Conservation (phyloP, 2,329 filamentous ascomycete species). For the Macrophomina tecta region DNA sequence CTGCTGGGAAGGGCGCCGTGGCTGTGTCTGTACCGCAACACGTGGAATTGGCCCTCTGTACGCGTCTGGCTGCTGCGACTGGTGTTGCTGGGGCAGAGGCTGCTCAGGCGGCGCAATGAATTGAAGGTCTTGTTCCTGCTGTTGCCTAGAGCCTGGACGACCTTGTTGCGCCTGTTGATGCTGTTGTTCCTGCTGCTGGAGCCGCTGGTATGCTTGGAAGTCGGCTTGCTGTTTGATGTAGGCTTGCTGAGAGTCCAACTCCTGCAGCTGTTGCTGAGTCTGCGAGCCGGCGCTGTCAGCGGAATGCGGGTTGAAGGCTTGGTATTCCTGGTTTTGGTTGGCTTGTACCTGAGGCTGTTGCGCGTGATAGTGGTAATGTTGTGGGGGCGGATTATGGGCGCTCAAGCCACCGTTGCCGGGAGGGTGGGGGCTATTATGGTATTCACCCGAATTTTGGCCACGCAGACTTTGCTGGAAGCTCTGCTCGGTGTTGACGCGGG, state of each 20-base stretch:
- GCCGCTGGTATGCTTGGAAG: conserved; percentile 38
- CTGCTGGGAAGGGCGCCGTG: conserved; percentile 29
- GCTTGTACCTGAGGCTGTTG: conserved; percentile 22
- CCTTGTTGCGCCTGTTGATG: conserved; percentile 33
- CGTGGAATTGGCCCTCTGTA: conserved; percentile 39
- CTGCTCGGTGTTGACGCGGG: conserved; percentile 46
- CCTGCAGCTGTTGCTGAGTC: conserved; percentile 39
- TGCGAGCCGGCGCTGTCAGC: conserved; percentile 41
- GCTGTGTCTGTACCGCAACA: conserved; percentile 14
- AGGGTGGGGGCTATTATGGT: conserved; percentile 48
- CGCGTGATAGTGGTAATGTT: conserved; percentile 21
- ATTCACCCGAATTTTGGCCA: conserved; percentile 44
- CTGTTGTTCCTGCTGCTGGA: conserved; percentile 39
- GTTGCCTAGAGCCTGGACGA: conserved; percentile 40
- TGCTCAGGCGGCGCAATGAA: conserved; percentile 14
- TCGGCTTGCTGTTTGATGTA: conserved; percentile 18
- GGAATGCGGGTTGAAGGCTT: conserved; percentile 41
- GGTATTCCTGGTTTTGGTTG: conserved; percentile 28
- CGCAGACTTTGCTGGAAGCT: conserved; percentile 36
- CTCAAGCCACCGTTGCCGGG: conserved; percentile 35
- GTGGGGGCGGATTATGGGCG: conserved; percentile 22
- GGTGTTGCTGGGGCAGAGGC: conserved; percentile 7
- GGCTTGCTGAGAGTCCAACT: conserved; percentile 1
- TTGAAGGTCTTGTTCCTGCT: conserved; percentile 30
- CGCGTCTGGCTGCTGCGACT: conserved; percentile 34